Conservation (phyloP, 768 basidiomycete genomes). For the Agrocybe pediades region DNA sequence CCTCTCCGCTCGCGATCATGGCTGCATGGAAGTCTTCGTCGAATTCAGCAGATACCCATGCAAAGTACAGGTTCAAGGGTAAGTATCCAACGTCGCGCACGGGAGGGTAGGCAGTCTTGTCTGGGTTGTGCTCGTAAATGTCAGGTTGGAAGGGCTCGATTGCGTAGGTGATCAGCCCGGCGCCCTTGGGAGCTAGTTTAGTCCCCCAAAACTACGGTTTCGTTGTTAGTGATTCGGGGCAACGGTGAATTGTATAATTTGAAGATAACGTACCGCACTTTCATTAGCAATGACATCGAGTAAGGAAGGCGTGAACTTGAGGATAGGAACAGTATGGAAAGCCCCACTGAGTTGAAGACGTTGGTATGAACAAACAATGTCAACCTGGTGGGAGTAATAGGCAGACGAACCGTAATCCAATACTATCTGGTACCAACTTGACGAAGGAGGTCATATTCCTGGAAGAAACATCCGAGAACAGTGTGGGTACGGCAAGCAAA, state of each 20-base stretch:
- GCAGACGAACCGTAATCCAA: constrained; percentile 21
- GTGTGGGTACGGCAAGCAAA: constrained; percentile 43
- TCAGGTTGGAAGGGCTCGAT: constrained; percentile 52
- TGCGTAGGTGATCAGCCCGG: constrained; percentile 41
- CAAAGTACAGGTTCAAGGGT: constrained; percentile 49
- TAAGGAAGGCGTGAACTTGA: constrained; percentile 33
- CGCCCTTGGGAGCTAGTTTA: constrained; percentile 23
- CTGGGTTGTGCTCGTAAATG: constrained; percentile 37
- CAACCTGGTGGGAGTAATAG: not conserved
- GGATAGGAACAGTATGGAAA: constrained; percentile 46
- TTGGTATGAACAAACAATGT: constrained; percentile 14
- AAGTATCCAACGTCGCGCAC: constrained; percentile 36
- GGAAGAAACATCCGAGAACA: constrained; percentile 39
- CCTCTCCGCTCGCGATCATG: constrained; percentile 28
- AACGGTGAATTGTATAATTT: not conserved
- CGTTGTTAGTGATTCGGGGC: not conserved
- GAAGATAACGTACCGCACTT: constrained; percentile 28
- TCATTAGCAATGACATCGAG: constrained; percentile 46
- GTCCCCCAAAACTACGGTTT: constrained; percentile 46
- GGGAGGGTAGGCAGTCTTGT: constrained; percentile 51
- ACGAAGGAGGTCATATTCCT: constrained; percentile 45
- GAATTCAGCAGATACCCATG: constrained; percentile 38
- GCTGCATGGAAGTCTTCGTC: constrained; percentile 45
- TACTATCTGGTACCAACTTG: constrained; percentile 32
- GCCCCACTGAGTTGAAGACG: constrained; percentile 2